Conservation (phyloP, 2,329 filamentous ascomycete genomes). For the Chaetomium sp. region DNA sequence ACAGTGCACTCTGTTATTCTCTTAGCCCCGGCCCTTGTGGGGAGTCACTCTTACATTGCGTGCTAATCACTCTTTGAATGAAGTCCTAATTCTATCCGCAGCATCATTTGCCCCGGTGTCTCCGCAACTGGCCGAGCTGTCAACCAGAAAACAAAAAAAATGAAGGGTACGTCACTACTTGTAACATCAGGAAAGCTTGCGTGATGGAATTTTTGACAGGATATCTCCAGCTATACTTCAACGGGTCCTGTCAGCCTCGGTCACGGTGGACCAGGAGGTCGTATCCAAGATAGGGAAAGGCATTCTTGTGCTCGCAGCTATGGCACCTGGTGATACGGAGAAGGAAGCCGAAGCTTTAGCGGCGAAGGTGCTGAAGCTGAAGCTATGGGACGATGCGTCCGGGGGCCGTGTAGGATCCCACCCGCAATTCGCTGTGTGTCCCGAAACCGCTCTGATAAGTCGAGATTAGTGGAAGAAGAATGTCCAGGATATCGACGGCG, state of each 20-base stretch:
- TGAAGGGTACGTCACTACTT: slow-evolving; percentile 21
- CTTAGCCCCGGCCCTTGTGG: neutral
- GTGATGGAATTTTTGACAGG: neutral
- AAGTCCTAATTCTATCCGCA: neutral
- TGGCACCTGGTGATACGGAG: slow-evolving; percentile 85
- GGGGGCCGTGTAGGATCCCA: slow-evolving; percentile 60
- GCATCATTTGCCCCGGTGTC: neutral
- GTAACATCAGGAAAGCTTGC: neutral
- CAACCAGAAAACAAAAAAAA: slow-evolving; percentile 1
- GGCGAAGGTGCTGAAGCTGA: slow-evolving; percentile 83
- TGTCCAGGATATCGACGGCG: slow-evolving; percentile 84
- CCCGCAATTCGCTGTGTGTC: slow-evolving; percentile 15
- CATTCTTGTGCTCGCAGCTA: slow-evolving; percentile 85
- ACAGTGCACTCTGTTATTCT: neutral
- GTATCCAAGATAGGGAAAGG: slow-evolving; percentile 91
- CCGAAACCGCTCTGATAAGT: slow-evolving; percentile 18
- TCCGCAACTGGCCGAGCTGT: neutral
- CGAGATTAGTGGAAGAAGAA: slow-evolving; percentile 78
- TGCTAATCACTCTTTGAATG: neutral
- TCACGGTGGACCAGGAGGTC: slow-evolving; percentile 88
- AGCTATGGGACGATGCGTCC: slow-evolving; percentile 83
- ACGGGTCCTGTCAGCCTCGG: slow-evolving; percentile 90
- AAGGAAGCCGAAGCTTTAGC: slow-evolving; percentile 86
- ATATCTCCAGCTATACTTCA: slow-evolving; percentile 77
- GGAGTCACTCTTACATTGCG: neutral